These are phyloP conservation scores for Prunus fruticosa DNA, from an alignment of 306 rosid genomes.

Conservation along the genomic window DNA sequence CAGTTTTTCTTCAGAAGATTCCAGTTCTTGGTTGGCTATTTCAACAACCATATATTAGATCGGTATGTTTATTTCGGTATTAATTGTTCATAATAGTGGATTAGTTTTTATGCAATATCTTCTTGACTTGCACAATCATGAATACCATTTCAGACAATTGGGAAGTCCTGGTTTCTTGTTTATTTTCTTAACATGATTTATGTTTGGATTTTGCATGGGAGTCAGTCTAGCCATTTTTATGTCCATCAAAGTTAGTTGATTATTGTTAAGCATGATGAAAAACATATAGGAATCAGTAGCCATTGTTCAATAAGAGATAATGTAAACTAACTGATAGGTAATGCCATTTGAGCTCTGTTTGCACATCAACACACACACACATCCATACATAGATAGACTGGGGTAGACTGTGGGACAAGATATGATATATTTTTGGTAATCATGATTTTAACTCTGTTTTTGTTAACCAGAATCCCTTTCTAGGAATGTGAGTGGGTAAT, in stretches of 20 bases:
- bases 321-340: background rate
- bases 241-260: background rate
- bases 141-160: background rate
- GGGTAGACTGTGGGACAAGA: background rate
- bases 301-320: background rate
- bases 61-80: slow-evolving; percentile 48
- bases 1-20: slow-evolving; percentile 89
- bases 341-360: background rate
- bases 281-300: background rate
- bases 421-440: background rate
- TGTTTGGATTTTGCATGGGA: background rate
- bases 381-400: background rate
- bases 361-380: background rate
- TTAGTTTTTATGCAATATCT: background rate
- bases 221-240: background rate
- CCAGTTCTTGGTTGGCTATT: slow-evolving; percentile 92
- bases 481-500: background rate
- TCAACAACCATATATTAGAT: slow-evolving; percentile 82
- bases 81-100: background rate
- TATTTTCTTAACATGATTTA: background rate
- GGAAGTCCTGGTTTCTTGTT: background rate
- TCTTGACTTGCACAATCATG: background rate
- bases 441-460: background rate
- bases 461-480: background rate
- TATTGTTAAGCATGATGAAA: background rate